These are phyloP conservation scores for Monilinia vaccinii-corymbosi DNA, from an alignment of 2,329 filamentous ascomycete species.

Conservation along the genomic window DNA sequence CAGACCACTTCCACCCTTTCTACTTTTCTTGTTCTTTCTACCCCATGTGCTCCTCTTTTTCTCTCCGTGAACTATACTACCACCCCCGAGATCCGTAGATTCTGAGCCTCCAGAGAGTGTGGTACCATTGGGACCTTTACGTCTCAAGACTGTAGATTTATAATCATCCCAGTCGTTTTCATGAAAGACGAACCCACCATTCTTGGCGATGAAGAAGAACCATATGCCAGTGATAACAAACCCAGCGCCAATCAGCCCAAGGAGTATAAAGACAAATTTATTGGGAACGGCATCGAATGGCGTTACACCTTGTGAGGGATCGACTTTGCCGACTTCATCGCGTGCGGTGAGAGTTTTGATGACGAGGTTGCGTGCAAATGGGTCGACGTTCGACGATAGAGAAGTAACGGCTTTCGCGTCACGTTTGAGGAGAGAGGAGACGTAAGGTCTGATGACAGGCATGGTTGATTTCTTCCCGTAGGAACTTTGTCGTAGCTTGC, in stretches of 20 bases:
- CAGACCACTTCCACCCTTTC: constrained; percentile 14
- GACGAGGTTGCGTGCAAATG: background rate
- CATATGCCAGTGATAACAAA: constrained; percentile 74
- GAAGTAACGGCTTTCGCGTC: background rate
- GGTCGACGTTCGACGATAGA: too few relatives aligned
- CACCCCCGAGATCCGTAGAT: constrained; percentile 77
- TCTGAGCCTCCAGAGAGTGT: constrained; percentile 74
- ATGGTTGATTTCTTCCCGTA: constrained; percentile 14
- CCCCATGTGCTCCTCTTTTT: constrained; percentile 39
- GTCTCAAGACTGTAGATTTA: constrained; percentile 85
- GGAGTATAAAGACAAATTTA: constrained; percentile 71
- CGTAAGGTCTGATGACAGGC: constrained; percentile 23
- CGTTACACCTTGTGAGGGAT: constrained; percentile 42
- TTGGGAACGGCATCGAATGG: constrained; percentile 44
- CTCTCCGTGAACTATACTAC: constrained; percentile 68
- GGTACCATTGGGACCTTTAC: constrained; percentile 82
- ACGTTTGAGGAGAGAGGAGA: constrained; percentile 20
- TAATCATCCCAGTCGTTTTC: constrained; percentile 96
- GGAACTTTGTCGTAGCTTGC: background rate
- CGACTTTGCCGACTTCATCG: constrained; percentile 8
- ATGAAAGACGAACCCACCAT: constrained; percentile 83
- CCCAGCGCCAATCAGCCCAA: constrained; percentile 70
- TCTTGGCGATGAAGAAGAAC: constrained; percentile 99
- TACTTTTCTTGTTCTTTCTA: constrained; percentile 30
- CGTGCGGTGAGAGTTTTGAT: constrained; percentile 10